Base-by-base conservation (phyloP, 2,329 filamentous ascomycete genomes). In the Trichoderma sp. region DNA sequence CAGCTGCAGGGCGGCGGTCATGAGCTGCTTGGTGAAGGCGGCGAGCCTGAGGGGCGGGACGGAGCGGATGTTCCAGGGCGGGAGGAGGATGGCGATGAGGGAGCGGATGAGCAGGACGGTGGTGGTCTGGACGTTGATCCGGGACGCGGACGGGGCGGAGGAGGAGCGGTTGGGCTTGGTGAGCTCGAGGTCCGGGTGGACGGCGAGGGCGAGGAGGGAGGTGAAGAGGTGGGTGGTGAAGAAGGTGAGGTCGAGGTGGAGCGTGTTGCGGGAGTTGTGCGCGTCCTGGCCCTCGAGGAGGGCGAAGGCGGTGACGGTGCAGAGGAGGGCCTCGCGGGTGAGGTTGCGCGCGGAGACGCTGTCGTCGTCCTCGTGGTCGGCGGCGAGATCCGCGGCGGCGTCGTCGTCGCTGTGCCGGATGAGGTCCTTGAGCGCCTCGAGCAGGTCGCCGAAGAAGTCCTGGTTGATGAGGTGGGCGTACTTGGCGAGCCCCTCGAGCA, bases 391-490 rank as follows among this genome's bases (percentile, higher is more conserved):
- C 1, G 62, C 66, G 12, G 81, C 79, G 3, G 81, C 82, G 17
- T 83, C 80, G 0, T 83, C 81, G 72, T 90, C 85, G 60, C 90
- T 90, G 70, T 93, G 87, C 4, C 87, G 86, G 71, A 98, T 94
- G 51, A 99, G 85, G 69, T 99, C 95, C 76, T 96, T 96, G 45
- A 99, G 82, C 0, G 93, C 94, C 78, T 98, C 95, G 12, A 99
- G 85, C 34, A 99, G 83, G 74, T 99, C 95, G 30, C 94, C 95
- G 72, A 99, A 99, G 81, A 99, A 98, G 75, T 99, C 92, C 74
- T 99, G 93, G 79, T 99, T 99, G 83, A 99, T 99, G 66, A 99
- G 84, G 75, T 97, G 95, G 3, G 93, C 89, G 74, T 96, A 99
- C 74, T 93, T 93, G 58, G 94, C 93, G 24, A 99, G 81, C 30